Evolutionary conservation across 1,139 yeast genomes (phyloP), one percentile per base, ranked within the genome.

Genomic region (Zygosaccharomyces sapae): DNA sequence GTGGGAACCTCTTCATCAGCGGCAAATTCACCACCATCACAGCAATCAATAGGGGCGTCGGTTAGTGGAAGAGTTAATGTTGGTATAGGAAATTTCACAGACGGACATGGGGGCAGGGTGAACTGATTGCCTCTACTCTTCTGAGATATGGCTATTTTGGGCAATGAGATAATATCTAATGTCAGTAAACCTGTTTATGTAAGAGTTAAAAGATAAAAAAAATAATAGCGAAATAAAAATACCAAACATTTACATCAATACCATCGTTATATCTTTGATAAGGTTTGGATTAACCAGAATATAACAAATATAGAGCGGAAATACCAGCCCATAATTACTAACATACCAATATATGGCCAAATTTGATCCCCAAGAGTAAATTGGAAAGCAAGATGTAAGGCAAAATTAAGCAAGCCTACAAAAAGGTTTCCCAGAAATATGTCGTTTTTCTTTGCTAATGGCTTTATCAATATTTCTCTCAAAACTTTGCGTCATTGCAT

Each of bases 401-500:
- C 16, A 25, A 54, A 45, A 44, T 52, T 48, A 5, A 47, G 22
- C 1, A 51, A n/a, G 2, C 52, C 52, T 1, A 38, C 41, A 12
- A 55, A 3, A 59, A 49, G 13, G 48, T 46, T 44, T 51, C 57
- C 55, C 63, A 62, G 9, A 52, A 42, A 16, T 51, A 51, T 5
- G 33, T 40, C 2, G 18, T 37, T 52, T 61, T 10, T 61, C 55
- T 5, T 38, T 38, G 53, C 57, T 56, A 29, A 63, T 45, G 22
- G 64, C 55, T 24, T 53, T 51, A 8, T 65, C 57, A 47, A 70
- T 65, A n/a, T 61, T 64, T 34, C 60, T 59, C 48, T 75, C 76
- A 55, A 86, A 78, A 30, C 73, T 69, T 45, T 67, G 56, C 33
- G 86, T 81, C 85, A 86, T 83, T 43, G 80, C 77, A 5, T 70